Base-by-base conservation (phyloP, 192 early-diverging fungal genomes). In the Powellomyces hirtus region DNA sequence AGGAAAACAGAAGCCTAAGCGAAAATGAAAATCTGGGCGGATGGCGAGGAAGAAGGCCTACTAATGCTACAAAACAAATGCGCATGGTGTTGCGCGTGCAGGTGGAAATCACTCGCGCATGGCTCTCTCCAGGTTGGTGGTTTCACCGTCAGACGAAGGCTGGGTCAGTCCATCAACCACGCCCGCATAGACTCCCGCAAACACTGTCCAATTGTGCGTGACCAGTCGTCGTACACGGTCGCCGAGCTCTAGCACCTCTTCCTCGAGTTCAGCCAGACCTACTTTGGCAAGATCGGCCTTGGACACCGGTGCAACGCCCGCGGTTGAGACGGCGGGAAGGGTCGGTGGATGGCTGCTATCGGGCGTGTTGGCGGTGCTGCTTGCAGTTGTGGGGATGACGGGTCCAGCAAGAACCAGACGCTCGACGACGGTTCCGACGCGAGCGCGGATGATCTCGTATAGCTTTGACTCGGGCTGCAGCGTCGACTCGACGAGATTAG, bases 401-500 rank as follows among this genome's bases (percentile, higher is more conserved):
- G 27, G 16, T 4, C 56, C 45, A 24, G 34, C 45, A 18, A 22
- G 20, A 31, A 66, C 51, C n/a, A 30, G 38, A 10, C 60, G n/a
- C 24, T 56, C 63, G 3, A 64, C 14, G 31, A 49, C 37, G 11
- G 45, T 59, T 4, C 55, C 59, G 16, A 80, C 73, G 14, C 82
- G 56, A 14, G 59, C 52, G 51, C 65, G 67, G 20, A 84, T 68
- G 53, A 84, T 60, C 50, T 61, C 66, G 61, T 74, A 84, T 16
- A 84, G 57, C 50, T 73, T 72, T 8, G 24, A 40, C 11, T 76
- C 79, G 14, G 77, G 73, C 11, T 56, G 38, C 4, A 84, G 62
- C 38, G 82, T 82, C 36, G 64, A 72, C n/a, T 84, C 82, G 3
- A 79, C 66, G 44, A 84, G 10, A 2, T 62, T 42, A 4, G 59